These are phyloP conservation scores for Diaporthe vaccinii DNA, from an alignment of 2,329 filamentous ascomycete genomes.

Conservation along the genomic window DNA sequence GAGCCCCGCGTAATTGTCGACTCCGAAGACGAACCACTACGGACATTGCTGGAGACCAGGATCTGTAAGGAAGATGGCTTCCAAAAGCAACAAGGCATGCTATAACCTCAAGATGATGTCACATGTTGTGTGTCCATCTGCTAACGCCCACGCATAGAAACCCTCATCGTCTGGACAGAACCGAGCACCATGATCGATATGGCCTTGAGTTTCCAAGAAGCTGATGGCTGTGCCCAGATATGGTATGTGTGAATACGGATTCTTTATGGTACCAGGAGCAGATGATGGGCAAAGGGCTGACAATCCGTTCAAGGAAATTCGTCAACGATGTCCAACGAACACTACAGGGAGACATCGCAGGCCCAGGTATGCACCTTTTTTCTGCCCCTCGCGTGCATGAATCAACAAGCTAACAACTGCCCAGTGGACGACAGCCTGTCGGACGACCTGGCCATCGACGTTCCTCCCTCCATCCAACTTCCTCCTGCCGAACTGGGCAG, in stretches of 20 bases:
- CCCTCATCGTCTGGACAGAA: slow-evolving; percentile 98
- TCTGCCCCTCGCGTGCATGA: background rate
- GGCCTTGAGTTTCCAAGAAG: slow-evolving; percentile 98
- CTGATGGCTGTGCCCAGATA: slow-evolving; percentile 91
- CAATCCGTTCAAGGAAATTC: slow-evolving; percentile 78
- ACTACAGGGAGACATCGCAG: slow-evolving; percentile 70
- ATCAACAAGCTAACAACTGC: slow-evolving; percentile 46
- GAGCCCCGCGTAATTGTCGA: slow-evolving; percentile 91
- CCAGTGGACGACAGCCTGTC: slow-evolving; percentile 84
- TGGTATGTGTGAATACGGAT: slow-evolving; percentile 71
- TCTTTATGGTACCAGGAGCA: background rate
- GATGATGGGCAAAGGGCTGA: slow-evolving; percentile 44
- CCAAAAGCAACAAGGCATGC: slow-evolving; percentile 94
- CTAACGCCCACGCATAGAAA: slow-evolving; percentile 72
- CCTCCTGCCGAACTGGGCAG: slow-evolving; percentile 86
- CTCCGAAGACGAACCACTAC: slow-evolving; percentile 90
- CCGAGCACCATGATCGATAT: slow-evolving; percentile 87
- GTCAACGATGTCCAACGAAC: slow-evolving; percentile 87
- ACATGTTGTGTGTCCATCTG: slow-evolving; percentile 45
- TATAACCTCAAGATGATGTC: slow-evolving; percentile 40
- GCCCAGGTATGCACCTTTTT: slow-evolving; percentile 66
- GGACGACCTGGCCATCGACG: slow-evolving; percentile 86
- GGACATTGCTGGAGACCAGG: slow-evolving; percentile 87
- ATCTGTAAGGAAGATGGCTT: slow-evolving; percentile 96
- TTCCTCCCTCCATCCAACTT: slow-evolving; percentile 77